Evolutionary conservation across 2,329 filamentous ascomycete species (phyloP).

Genomic region (Trichophyton verrucosum): DNA sequence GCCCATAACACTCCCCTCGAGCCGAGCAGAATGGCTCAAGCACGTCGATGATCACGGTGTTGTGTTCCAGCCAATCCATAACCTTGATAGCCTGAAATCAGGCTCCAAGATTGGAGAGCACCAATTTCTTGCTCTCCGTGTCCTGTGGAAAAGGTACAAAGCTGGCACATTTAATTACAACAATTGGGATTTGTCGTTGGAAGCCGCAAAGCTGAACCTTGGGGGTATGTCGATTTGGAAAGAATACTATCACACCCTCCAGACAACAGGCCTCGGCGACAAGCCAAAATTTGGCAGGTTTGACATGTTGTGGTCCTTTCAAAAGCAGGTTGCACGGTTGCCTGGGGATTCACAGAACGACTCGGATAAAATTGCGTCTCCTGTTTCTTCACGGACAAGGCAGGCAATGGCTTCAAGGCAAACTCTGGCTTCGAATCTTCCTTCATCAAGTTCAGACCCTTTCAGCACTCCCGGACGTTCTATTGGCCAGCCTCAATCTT

Average conservation of each 20-base stretch:
- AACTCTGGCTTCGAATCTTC: neutral
- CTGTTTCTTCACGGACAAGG: neutral
- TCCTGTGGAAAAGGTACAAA: slow-evolving; percentile 2
- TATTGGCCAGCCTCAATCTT: neutral
- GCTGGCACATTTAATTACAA: neutral
- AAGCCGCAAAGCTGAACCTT: neutral
- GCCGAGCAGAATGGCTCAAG: too few species aligned
- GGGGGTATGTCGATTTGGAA: neutral
- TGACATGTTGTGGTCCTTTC: neutral
- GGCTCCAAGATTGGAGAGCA: slow-evolving; percentile 9
- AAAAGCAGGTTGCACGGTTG: neutral
- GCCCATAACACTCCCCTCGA: too few species aligned
- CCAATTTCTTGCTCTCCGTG: slow-evolving; percentile 9
- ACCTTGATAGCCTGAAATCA: neutral
- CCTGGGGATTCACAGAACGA: neutral
- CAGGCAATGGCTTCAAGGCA: neutral
- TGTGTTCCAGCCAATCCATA: neutral
- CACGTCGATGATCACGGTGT: neutral
- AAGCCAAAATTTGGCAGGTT: neutral
- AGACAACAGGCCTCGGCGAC: neutral
- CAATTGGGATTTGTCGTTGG: neutral
- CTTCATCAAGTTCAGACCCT: neutral
- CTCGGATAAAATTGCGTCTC: neutral
- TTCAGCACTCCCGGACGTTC: neutral
- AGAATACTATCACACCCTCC: neutral